Percentiles rank a stretch among this genome's conserved stretches.
Conservation (phyloP, 345 rosid genomes). For the Crucihimalaya himalaica region DNA sequence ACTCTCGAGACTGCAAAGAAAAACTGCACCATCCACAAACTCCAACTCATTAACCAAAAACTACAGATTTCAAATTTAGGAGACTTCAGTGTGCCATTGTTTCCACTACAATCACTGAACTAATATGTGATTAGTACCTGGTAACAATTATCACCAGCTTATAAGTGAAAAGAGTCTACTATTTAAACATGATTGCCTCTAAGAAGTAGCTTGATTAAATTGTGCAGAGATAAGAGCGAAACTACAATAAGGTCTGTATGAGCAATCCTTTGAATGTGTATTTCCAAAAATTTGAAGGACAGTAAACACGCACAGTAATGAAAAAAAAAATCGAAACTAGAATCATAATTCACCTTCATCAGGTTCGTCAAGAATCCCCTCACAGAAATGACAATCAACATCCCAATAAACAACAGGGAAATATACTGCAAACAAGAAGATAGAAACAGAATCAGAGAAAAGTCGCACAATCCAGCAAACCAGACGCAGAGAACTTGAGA, state of each 20-base stretch:
- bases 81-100: conserved; percentile 24
- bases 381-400: conserved; percentile 87
- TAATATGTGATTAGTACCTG: not conserved
- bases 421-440: conserved; percentile 66
- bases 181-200: not conserved
- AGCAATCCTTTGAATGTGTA: not conserved
- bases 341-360: conserved; percentile 71
- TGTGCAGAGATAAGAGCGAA: not conserved
- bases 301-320: not conserved
- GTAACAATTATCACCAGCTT: not conserved
- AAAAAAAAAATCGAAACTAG: conserved; percentile 1
- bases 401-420: conserved; percentile 88
- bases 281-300: not conserved
- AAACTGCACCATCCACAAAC: conserved; percentile 52
- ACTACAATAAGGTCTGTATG: not conserved
- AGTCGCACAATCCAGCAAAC: not conserved
- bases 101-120: not conserved
- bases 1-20: conserved; percentile 93
- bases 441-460: conserved; percentile 10
- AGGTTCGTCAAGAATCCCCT: conserved; percentile 89
- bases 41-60: not conserved
- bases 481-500: not conserved
- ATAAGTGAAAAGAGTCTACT: not conserved
- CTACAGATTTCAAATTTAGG: conserved; percentile 27
- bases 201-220: not conserved